These are phyloP conservation scores for Corniculantispora saksenae DNA, from an alignment of 2,329 filamentous ascomycete genomes.

Conservation along the genomic window DNA sequence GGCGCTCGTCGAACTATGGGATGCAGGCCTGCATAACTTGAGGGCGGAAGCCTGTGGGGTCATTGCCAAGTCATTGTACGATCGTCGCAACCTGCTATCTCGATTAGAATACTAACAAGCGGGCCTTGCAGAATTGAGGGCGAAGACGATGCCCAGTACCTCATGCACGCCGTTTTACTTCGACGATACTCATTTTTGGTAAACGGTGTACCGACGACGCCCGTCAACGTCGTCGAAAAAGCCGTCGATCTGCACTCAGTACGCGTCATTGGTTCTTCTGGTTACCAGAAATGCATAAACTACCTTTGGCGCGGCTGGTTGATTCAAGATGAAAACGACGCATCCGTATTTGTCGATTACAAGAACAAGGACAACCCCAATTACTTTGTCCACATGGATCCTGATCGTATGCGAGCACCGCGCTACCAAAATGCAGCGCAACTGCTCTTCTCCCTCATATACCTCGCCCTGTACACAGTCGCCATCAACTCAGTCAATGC, in stretches of 20 bases:
- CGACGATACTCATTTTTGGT: conserved; percentile 84
- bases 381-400: conserved; percentile 83
- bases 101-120: conserved; percentile 1
- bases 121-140: conserved; percentile 69
- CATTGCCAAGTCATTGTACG: conserved; percentile 76
- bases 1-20: conserved; percentile 82
- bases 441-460: conserved; percentile 80
- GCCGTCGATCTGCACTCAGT: conserved; percentile 92
- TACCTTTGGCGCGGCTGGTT: conserved; percentile 96
- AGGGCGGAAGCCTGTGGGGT: conserved; percentile 85
- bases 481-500: conserved; percentile 95
- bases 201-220: conserved; percentile 68
- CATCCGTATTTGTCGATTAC: conserved; percentile 87
- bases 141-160: conserved; percentile 76
- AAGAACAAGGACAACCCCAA: conserved; percentile 74
- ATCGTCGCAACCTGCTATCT: not conserved
- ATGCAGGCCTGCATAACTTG: conserved; percentile 78
- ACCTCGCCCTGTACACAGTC: conserved; percentile 80
- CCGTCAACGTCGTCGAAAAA: conserved; percentile 88
- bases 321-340: conserved; percentile 91
- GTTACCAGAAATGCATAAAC: conserved; percentile 92
- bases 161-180: conserved; percentile 79
- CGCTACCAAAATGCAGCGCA: conserved; percentile 91
- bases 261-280: conserved; percentile 83
- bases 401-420: conserved; percentile 90